Evolutionary conservation across 2,329 filamentous ascomycete genomes (phyloP).

Genomic region (Leptographium flavum): DNA sequence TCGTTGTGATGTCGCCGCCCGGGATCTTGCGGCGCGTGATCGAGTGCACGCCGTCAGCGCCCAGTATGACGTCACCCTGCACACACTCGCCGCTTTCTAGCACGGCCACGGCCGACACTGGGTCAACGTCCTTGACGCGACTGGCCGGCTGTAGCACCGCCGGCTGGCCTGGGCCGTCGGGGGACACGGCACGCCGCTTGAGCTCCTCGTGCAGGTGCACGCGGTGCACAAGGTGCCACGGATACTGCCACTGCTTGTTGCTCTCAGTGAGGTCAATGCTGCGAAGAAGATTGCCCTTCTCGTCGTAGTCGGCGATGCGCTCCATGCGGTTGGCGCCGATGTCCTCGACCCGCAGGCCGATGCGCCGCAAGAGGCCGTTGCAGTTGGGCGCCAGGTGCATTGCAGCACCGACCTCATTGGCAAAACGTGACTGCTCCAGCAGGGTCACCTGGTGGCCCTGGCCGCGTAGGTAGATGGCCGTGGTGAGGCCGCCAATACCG

Average conservation of each 20-base stretch:
- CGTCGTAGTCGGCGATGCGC: constrained; percentile 2
- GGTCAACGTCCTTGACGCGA: constrained; percentile 28
- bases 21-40: constrained; percentile 15
- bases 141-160: constrained; percentile 23
- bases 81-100: constrained; percentile 28
- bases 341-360: constrained; percentile 22
- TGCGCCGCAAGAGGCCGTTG: constrained; percentile 36
- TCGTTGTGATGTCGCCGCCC: constrained; percentile 6
- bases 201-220: constrained; percentile 36
- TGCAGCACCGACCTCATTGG: constrained; percentile 38
- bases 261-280: constrained; percentile 18
- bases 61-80: constrained; percentile 33
- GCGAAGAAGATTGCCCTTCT: constrained; percentile 6
- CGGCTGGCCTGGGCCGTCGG: constrained; percentile 20
- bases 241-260: constrained; percentile 33
- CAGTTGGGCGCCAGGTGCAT: constrained; percentile 44
- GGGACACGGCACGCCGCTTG: constrained; percentile 27
- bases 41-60: constrained; percentile 37
- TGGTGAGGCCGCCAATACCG: constrained; percentile 38
- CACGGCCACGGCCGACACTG: constrained; percentile 21
- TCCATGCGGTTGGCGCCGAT: constrained; percentile 21
- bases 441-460: constrained; percentile 33
- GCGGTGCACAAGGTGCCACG: constrained; percentile 38
- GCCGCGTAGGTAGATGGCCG: constrained; percentile 37
- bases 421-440: constrained; percentile 39